Evolutionary conservation across 257 asterid species (phyloP).

Genomic region (Ajuga chamaepitys): DNA sequence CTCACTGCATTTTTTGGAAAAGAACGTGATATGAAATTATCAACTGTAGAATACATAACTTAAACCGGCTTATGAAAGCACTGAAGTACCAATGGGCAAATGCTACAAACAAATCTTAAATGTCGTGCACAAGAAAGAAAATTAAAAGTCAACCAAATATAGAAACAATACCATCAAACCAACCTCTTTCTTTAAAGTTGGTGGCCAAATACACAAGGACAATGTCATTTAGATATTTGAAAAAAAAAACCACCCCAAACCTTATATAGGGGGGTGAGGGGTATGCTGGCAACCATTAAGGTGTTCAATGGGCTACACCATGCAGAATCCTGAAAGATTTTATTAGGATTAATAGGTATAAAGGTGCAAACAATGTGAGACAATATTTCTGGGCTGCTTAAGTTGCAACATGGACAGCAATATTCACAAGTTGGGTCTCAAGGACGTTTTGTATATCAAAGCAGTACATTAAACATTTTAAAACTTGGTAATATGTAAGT

Average conservation of each 20-base stretch:
- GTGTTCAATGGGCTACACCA: no score
- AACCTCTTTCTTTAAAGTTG: neutral
- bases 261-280: neutral
- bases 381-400: neutral
- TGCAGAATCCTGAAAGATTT: no score
- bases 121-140: slow-evolving; percentile 6
- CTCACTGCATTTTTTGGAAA: slow-evolving; percentile 83
- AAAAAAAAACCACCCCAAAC: neutral
- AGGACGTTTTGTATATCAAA: no score
- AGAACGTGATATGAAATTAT: slow-evolving; percentile 27
- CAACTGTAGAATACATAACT: neutral
- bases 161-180: neutral
- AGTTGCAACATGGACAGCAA: neutral
- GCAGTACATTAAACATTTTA: no score
- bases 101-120: slow-evolving; percentile 1
- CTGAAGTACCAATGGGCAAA: neutral
- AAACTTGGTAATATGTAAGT: no score
- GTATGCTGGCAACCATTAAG: neutral
- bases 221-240: neutral
- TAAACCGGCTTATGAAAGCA: slow-evolving; percentile 7
- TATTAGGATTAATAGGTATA: no score
- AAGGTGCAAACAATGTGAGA: no score
- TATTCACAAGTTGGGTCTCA: no score
- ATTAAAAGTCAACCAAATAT: neutral
- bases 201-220: neutral